Evolutionary conservation across 2,329 filamentous ascomycete species (phyloP).

Genomic region (Aureobasidium sp.): DNA sequence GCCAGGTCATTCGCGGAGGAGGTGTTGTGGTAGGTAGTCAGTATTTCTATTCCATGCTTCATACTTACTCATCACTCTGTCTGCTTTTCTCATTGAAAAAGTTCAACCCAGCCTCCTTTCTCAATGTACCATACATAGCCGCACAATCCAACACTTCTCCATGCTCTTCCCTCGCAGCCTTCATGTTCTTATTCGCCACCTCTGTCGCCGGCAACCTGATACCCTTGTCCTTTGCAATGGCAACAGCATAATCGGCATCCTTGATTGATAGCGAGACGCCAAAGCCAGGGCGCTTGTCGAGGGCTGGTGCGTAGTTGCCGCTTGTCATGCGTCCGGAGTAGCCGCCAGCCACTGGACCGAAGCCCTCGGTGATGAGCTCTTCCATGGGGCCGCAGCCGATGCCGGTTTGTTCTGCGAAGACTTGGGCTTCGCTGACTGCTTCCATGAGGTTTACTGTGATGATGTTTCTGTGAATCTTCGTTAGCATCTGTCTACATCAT

Average conservation of each 20-base stretch:
- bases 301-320: constrained; percentile 34
- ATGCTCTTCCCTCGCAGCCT: constrained; percentile 10
- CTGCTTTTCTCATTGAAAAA: constrained; percentile 15
- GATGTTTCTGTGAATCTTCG: constrained; percentile 28
- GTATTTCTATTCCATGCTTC: background rate
- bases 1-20: too few species aligned
- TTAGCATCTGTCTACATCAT: background rate
- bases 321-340: constrained; percentile 38
- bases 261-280: constrained; percentile 16
- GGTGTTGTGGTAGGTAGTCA: background rate
- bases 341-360: constrained; percentile 35
- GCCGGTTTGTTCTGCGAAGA: constrained; percentile 39
- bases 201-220: constrained; percentile 15
- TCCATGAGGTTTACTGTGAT: constrained; percentile 38
- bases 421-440: constrained; percentile 38
- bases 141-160: constrained; percentile 11
- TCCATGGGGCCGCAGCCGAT: constrained; percentile 36
- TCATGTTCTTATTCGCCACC: constrained; percentile 14
- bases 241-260: constrained; percentile 16
- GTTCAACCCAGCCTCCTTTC: constrained; percentile 3
- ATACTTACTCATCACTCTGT: constrained; percentile 10
- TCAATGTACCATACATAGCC: constrained; percentile 11
- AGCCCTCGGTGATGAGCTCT: constrained; percentile 36
- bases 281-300: constrained; percentile 19
- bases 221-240: constrained; percentile 8